Evolutionary conservation across 352 stramenopile species (phyloP).

Genomic region (Phytophthora hibernalis): DNA sequence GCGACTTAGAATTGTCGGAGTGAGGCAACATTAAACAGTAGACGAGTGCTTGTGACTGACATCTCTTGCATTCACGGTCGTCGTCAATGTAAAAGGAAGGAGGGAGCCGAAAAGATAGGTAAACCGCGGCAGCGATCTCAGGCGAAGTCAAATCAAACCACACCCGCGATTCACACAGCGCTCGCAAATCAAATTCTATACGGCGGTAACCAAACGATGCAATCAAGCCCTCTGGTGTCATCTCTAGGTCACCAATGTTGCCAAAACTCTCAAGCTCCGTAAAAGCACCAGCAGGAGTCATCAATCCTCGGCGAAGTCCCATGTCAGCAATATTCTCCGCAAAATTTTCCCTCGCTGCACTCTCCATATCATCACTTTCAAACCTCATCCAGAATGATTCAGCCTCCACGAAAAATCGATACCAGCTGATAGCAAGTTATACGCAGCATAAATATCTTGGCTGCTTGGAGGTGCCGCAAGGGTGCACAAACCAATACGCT

Average conservation of each 20-base stretch:
- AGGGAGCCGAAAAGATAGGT: slow-evolving; percentile 46
- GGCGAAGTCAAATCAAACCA: slow-evolving; percentile 52
- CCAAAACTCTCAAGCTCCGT: slow-evolving; percentile 37
- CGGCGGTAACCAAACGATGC: slow-evolving; percentile 22
- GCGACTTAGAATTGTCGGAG: slow-evolving; percentile 15
- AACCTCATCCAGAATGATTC: slow-evolving; percentile 58
- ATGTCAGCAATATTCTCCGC: slow-evolving; percentile 31
- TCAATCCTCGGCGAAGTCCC: slow-evolving; percentile 39
- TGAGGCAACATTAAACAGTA: slow-evolving; percentile 41
- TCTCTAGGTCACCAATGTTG: slow-evolving; percentile 18
- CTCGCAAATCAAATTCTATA: slow-evolving; percentile 56
- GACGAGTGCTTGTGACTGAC: slow-evolving; percentile 48
- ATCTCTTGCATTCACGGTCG: slow-evolving; percentile 41
- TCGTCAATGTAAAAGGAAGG: slow-evolving; percentile 45
- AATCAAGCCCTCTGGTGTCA: slow-evolving; percentile 29
- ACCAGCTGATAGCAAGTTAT: slow-evolving; percentile 42
- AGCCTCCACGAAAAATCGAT: slow-evolving; percentile 43
- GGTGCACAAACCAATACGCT: slow-evolving; percentile 57
- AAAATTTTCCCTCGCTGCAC: slow-evolving; percentile 26
- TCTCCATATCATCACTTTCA: slow-evolving; percentile 53
- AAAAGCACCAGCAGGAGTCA: slow-evolving; percentile 43
- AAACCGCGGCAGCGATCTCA: slow-evolving; percentile 31
- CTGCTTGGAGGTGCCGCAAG: slow-evolving; percentile 31
- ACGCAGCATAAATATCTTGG: slow-evolving; percentile 48
- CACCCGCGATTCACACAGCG: slow-evolving; percentile 47